Conservation (phyloP, 2,329 filamentous ascomycete species). For the Penicillium frequentans region DNA sequence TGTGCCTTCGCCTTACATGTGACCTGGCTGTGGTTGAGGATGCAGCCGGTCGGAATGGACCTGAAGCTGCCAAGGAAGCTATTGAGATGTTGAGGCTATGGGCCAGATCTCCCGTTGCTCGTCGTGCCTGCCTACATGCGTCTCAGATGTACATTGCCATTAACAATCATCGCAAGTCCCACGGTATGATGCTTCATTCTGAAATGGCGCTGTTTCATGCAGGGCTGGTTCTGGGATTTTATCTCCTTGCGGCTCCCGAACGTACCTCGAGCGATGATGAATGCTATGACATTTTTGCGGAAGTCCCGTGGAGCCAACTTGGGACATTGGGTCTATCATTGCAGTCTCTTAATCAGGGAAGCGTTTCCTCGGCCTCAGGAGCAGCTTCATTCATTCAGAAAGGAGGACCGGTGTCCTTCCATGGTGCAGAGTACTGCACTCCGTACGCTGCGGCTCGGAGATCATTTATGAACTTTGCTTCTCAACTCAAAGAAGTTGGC, state of each 20-base stretch:
- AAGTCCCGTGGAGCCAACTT: background rate
- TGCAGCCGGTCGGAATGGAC: constrained; percentile 59
- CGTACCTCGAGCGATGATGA: background rate
- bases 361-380: background rate
- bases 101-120: too few species aligned
- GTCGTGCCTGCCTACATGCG: background rate
- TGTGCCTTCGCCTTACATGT: background rate
- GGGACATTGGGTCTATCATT: background rate
- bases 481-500: background rate
- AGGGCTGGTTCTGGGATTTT: background rate
- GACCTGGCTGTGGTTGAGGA: constrained; percentile 49
- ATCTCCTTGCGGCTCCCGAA: background rate
- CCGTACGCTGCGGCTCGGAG: background rate
- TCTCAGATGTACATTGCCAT: background rate
- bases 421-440: background rate
- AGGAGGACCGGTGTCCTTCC: background rate
- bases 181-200: background rate
- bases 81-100: background rate
- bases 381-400: background rate
- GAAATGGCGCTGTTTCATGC: background rate
- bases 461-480: background rate
- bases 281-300: background rate
- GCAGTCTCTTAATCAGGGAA: background rate
- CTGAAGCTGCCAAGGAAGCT: constrained; percentile 23
- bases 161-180: background rate